Percentiles rank a stretch among this genome's conserved stretches.
phyloP scores from a whole-genome alignment of 139 green algal genomes.

The Picochlorum sp. region DNA sequence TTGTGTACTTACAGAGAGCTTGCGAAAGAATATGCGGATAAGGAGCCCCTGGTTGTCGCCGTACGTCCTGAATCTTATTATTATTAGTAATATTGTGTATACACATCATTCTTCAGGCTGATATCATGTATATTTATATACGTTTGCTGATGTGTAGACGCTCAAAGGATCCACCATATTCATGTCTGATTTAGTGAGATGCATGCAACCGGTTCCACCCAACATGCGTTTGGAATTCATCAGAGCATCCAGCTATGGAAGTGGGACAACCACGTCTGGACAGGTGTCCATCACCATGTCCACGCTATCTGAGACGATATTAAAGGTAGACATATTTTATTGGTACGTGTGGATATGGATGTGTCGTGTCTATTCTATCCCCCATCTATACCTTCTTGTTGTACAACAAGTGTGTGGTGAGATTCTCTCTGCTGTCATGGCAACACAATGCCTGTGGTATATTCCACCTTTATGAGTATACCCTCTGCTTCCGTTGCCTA shows the following conservation, averaged over 20 bases:
- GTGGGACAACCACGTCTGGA: constrained; percentile 16
- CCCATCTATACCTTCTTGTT: too few relatives aligned
- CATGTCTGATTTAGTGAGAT: constrained; percentile 44
- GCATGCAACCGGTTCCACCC: constrained; percentile 32
- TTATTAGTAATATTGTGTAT: too few relatives aligned
- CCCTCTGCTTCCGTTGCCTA: constrained; percentile 40
- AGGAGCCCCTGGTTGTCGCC: constrained; percentile 34
- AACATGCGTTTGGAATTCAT: constrained; percentile 50
- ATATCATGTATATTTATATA: too few relatives aligned
- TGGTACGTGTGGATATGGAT: constrained; percentile 26
- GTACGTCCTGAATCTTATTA: too few relatives aligned
- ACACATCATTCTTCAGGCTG: too few relatives aligned
- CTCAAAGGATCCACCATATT: constrained; percentile 55
- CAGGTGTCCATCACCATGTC: constrained; percentile 22
- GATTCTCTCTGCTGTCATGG: constrained; percentile 4
- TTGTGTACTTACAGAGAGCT: constrained; percentile 23
- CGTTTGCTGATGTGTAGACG: constrained; percentile 7
- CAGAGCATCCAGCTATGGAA: constrained; percentile 33
- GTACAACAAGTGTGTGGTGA: not conserved
- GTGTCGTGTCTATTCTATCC: too few relatives aligned
- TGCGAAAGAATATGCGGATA: constrained; percentile 31
- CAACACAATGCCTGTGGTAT: constrained; percentile 30
- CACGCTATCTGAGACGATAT: constrained; percentile 13
- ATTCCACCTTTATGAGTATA: not conserved
- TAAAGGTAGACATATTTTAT: constrained; percentile 40